Percentiles rank a stretch among this genome's conserved stretches.
These are phyloP conservation scores for Rhizoclosmatium globosum DNA, from an alignment of 192 early-diverging fungal genomes.

Conservation along the genomic window DNA sequence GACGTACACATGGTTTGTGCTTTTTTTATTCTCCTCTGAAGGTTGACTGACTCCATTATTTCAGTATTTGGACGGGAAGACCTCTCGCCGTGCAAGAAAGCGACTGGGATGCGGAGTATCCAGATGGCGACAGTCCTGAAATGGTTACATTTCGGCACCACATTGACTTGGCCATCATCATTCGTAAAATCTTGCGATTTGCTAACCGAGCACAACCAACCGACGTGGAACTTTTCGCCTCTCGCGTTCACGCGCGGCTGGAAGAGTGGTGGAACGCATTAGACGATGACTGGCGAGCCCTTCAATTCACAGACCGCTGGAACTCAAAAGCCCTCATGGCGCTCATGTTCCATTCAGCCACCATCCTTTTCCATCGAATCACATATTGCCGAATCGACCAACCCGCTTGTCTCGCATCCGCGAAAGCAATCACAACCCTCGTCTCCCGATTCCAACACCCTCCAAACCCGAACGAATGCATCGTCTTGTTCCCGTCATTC, in stretches of 20 bases:
- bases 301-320: constrained; percentile 22
- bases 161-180: constrained; percentile 34
- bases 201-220: constrained; percentile 35
- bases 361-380: constrained; percentile 35
- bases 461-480: constrained; percentile 22
- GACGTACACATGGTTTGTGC: constrained; percentile 26
- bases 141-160: constrained; percentile 16
- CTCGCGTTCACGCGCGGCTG: not conserved
- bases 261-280: constrained; percentile 24
- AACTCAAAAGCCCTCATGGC: constrained; percentile 34
- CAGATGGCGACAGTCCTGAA: constrained; percentile 11
- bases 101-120: constrained; percentile 39
- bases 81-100: constrained; percentile 31
- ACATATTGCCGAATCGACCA: constrained; percentile 28
- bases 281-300: constrained; percentile 22
- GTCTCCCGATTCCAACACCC: constrained; percentile 24
- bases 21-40: not conserved
- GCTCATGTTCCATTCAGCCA: constrained; percentile 35
- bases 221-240: constrained; percentile 11
- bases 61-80: constrained; percentile 35
- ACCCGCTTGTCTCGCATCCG: constrained; percentile 20
- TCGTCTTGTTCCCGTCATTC: constrained; percentile 37
- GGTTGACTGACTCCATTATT: not conserved
- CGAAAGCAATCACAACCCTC: constrained; percentile 16
- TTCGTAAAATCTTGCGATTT: constrained; percentile 29